phyloP scores from a whole-genome alignment of 169 alveolate genomes.

The Cardiosporidium cionae region DNA sequence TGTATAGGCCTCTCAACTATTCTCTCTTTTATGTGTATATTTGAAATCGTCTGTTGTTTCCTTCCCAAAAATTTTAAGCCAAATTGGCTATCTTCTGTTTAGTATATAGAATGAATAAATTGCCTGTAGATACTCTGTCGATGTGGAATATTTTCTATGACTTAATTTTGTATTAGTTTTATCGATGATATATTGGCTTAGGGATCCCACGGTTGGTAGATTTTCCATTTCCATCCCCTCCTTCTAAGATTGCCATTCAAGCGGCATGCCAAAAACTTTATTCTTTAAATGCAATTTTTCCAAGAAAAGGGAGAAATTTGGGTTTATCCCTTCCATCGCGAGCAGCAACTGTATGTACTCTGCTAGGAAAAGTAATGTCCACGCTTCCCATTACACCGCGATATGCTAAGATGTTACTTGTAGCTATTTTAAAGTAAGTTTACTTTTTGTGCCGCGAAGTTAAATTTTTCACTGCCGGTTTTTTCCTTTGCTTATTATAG shows the following conservation, averaged over 20 bases:
- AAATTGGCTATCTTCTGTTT: no score
- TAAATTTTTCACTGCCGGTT: no score
- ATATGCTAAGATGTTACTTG: slow-evolving; percentile 27
- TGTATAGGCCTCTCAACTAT: no score
- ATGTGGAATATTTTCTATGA: no score
- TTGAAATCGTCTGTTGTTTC: no score
- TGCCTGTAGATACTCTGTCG: no score
- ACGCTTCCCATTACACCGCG: slow-evolving; percentile 37
- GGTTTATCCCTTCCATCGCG: slow-evolving; percentile 4
- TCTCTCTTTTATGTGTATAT: no score
- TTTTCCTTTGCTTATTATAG: no score
- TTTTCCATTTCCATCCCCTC: slow-evolving; percentile 39
- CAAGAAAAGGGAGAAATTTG: neutral
- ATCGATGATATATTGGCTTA: no score
- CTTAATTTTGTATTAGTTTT: no score
- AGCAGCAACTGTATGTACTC: slow-evolving; percentile 21
- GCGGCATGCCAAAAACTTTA: slow-evolving; percentile 30
- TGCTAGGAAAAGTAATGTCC: slow-evolving; percentile 27
- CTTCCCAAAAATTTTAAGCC: no score
- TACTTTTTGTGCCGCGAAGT: neutral
- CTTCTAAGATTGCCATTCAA: slow-evolving; percentile 12
- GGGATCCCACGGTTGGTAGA: slow-evolving; percentile 30
- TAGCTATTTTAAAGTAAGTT: slow-evolving; percentile 13
- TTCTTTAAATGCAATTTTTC: slow-evolving; percentile 27
- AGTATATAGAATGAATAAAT: no score